Base-by-base conservation (phyloP, 1,284 basidiomycete species). In the Trichosporon coremiiforme region DNA sequence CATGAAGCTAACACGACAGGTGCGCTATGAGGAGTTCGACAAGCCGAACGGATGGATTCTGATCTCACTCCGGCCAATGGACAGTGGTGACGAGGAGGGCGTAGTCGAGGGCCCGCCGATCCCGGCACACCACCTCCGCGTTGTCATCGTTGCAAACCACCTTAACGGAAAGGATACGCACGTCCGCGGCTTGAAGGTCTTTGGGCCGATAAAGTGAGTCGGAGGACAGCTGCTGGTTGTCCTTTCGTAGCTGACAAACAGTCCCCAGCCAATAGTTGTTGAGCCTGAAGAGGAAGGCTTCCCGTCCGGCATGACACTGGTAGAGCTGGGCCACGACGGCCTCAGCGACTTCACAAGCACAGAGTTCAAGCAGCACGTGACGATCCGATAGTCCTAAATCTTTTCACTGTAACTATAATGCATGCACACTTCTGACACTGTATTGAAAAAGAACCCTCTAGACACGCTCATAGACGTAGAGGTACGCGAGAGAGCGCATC, bases 161-260 rank as follows among this genome's bases (percentile, higher is more conserved):
- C 91, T 97, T 87, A 98, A 96, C 76, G 97, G 97, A 3, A 99
- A 99, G 82, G 97, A 99, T 83, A 99, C 97, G 10, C 97, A 99
- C 83, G 91, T 99, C 15, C 89, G 97, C 20, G 94, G 95, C 1
- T 82, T 99, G 53, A 89, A 88, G 66, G 88, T 98, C 25, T 89
- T 94, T 71, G 96, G 95, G 0, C 92, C 94, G 2, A 80, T 88
- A 6, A 90, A 90, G 94, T 94, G 78, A 73, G 90, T 53, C 2
- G 35, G 22, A 0, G n/a, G 20, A 25, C 2, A 22, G 9, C 5
- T 29, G 7, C n/a, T n/a, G n/a, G n/a, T n/a, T n/a, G n/a, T n/a
- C n/a, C n/a, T n/a, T n/a, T n/a, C n/a, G 9, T 0, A 60, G 68
- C 50, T 66, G 29, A 6, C 86, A 87, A 55, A 89, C 90, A 91